Conservation (phyloP, 2,329 filamentous ascomycete genomes). For the Bipolaris cookei region DNA sequence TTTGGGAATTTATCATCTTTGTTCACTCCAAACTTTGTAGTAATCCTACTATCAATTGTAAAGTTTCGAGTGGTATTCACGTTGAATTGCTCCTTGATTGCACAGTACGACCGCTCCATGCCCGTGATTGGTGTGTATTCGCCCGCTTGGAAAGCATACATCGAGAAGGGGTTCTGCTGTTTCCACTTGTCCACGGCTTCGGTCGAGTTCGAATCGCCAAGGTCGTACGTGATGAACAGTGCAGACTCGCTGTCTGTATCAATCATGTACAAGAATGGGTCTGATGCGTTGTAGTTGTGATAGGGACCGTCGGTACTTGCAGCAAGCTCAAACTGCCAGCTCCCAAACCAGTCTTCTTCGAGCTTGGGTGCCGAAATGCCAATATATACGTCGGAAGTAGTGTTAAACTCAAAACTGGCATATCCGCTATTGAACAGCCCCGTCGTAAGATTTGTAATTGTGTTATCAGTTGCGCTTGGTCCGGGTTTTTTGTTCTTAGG, state of each 20-base stretch:
- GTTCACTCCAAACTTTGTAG: slow-evolving; percentile 59
- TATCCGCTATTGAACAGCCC: slow-evolving; percentile 71
- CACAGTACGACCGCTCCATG: slow-evolving; percentile 81
- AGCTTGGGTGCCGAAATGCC: slow-evolving; percentile 74
- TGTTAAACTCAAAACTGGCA: slow-evolving; percentile 66
- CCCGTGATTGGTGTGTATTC: slow-evolving; percentile 66
- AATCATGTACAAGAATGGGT: slow-evolving; percentile 73
- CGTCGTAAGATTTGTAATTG: slow-evolving; percentile 49
- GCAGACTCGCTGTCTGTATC: slow-evolving; percentile 83
- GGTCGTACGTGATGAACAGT: slow-evolving; percentile 77
- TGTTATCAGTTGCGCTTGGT: slow-evolving; percentile 58
- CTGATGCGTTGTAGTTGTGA: slow-evolving; percentile 66
- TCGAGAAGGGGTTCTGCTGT: slow-evolving; percentile 66
- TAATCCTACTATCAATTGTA: slow-evolving; percentile 68
- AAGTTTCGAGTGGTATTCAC: slow-evolving; percentile 66
- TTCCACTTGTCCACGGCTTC: slow-evolving; percentile 62
- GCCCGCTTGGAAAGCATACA: slow-evolving; percentile 75
- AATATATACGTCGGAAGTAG: slow-evolving; percentile 74
- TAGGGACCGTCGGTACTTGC: slow-evolving; percentile 81
- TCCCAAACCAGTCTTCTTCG: slow-evolving; percentile 63
- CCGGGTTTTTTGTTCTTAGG: slow-evolving; percentile 69
- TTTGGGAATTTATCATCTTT: slow-evolving; percentile 69
- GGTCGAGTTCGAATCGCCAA: slow-evolving; percentile 61
- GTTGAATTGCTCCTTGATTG: slow-evolving; percentile 70
- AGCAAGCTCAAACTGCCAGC: slow-evolving; percentile 82